phyloP scores from a whole-genome alignment of 1,139 yeast species.

The Candida sanyaensis region DNA sequence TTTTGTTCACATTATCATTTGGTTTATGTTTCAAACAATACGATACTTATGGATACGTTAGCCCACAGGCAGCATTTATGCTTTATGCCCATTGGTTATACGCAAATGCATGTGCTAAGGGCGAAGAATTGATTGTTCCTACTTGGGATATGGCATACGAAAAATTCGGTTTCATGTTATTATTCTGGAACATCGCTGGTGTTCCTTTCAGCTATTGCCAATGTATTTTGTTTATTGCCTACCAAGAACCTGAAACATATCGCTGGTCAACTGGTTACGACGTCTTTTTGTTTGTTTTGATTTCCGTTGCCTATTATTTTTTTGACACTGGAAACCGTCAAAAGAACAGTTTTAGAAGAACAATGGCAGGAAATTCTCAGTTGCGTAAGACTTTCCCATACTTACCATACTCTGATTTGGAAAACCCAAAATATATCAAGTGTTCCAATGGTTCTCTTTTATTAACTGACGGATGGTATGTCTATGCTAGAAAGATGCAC shows the following conservation, averaged over 20 bases:
- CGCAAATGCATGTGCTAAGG: conserved; percentile 96
- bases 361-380: conserved; percentile 74
- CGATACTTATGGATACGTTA: conserved; percentile 75
- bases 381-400: conserved; percentile 90
- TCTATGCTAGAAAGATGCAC: conserved; percentile 88
- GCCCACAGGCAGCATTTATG: conserved; percentile 75
- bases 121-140: conserved; percentile 95
- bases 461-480: conserved; percentile 93
- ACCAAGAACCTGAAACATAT: conserved; percentile 84
- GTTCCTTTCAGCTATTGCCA: conserved; percentile 98
- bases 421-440: conserved; percentile 79
- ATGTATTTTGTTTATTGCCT: conserved; percentile 78
- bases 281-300: conserved; percentile 52
- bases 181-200: conserved; percentile 99
- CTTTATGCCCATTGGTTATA: conserved; percentile 89
- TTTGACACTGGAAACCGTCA: conserved; percentile 96
- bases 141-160: conserved; percentile 99
- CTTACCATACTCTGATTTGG: conserved; percentile 78
- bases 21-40: conserved; percentile 78
- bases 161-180: conserved; percentile 96
- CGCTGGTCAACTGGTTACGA: conserved; percentile 66
- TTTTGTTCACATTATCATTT: conserved; percentile 74
- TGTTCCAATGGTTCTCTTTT: conserved; percentile 84
- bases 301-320: conserved; percentile 79
- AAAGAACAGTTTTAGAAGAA: conserved; percentile 90